Conservation (phyloP, 2,329 filamentous ascomycete species). For the Cladosporium sp. region DNA sequence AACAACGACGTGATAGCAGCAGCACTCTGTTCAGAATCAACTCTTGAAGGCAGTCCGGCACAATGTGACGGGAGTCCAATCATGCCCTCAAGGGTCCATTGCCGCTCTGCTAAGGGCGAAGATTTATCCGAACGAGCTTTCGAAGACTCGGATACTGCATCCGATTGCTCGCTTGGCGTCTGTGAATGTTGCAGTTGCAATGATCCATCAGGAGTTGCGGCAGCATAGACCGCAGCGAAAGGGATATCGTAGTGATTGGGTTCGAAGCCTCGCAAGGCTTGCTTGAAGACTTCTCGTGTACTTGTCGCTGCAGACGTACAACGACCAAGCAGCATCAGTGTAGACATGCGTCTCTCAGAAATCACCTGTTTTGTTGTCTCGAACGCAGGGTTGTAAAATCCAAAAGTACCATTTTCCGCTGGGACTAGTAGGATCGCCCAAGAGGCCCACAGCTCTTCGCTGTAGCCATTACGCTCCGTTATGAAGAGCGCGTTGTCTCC, state of each 20-base stretch:
- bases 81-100: conserved; percentile 17
- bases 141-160: background rate
- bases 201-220: background rate
- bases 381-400: conserved; percentile 76
- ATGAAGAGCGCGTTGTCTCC: conserved; percentile 22
- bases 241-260: conserved; percentile 21
- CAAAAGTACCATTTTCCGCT: conserved; percentile 71
- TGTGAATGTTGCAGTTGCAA: background rate
- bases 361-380: conserved; percentile 79
- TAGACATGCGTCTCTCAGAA: conserved; percentile 76
- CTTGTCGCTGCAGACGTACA: conserved; percentile 69
- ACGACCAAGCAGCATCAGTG: conserved; percentile 74
- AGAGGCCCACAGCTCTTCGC: conserved; percentile 42
- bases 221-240: conserved; percentile 18
- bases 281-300: conserved; percentile 70
- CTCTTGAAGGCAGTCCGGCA: conserved; percentile 55
- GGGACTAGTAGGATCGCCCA: conserved; percentile 80
- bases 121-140: background rate
- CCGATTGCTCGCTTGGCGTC: background rate
- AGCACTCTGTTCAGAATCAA: conserved; percentile 69
- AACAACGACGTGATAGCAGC: conserved; percentile 76
- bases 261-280: conserved; percentile 46
- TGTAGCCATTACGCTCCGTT: conserved; percentile 20
- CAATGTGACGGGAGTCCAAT: conserved; percentile 69
- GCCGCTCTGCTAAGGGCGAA: background rate